Percentiles rank a stretch among this genome's conserved stretches.
Evolutionary conservation across 2,329 filamentous ascomycete species (phyloP).

Genomic region (Orbilia brochopaga): DNA sequence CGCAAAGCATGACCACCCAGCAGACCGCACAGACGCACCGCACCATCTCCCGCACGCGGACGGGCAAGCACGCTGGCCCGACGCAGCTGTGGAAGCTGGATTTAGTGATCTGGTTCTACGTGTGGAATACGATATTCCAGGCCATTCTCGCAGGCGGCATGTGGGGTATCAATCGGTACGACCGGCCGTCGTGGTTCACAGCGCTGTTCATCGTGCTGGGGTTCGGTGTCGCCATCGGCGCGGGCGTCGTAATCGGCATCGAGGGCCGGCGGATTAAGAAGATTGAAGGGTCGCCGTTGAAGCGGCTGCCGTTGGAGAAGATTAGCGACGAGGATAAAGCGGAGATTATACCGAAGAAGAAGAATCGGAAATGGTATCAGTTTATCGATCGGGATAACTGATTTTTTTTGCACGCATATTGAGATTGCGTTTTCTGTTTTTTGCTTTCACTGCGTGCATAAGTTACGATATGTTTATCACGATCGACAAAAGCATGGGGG

Average conservation of each 20-base stretch:
- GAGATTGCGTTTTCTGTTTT: too few relatives aligned
- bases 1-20: slow-evolving; percentile 58
- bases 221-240: slow-evolving; percentile 71
- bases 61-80: slow-evolving; percentile 70
- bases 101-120: slow-evolving; percentile 77
- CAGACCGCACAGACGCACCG: slow-evolving; percentile 67
- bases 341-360: slow-evolving; percentile 31
- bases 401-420: neutral
- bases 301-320: slow-evolving; percentile 22
- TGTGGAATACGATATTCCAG: slow-evolving; percentile 80
- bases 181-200: slow-evolving; percentile 79
- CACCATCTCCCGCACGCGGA: slow-evolving; percentile 58
- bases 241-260: slow-evolving; percentile 72
- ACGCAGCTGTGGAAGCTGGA: slow-evolving; percentile 81
- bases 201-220: slow-evolving; percentile 78
- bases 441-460: neutral
- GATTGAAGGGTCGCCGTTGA: slow-evolving; percentile 65
- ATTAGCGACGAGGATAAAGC: slow-evolving; percentile 46
- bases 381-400: slow-evolving; percentile 48
- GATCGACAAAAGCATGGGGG: neutral
- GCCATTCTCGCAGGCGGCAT: slow-evolving; percentile 76
- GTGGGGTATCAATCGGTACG: slow-evolving; percentile 77
- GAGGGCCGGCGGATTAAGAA: slow-evolving; percentile 75
- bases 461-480: neutral
- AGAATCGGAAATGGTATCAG: slow-evolving; percentile 30